Percentiles rank a stretch among this genome's conserved stretches.
Evolutionary conservation across 139 green algal species (phyloP).

Genomic region (Coelastrella sp.): DNA sequence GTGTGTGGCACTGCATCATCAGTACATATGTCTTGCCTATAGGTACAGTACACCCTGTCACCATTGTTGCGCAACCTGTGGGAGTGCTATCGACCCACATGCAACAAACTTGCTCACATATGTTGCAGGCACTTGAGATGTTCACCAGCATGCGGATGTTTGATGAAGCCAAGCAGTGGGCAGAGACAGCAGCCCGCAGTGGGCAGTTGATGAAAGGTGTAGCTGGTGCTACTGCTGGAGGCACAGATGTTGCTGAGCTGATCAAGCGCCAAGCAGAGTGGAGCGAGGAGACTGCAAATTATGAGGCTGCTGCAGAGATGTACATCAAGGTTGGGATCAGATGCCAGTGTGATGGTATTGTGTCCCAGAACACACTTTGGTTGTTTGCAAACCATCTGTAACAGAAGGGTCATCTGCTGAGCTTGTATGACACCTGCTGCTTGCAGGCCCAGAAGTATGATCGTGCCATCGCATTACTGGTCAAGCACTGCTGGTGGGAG

Average conservation of each 20-base stretch:
- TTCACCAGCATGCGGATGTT: constrained; percentile 87
- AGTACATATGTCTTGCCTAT: no score
- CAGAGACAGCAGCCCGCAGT: constrained; percentile 71
- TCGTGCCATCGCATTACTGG: constrained; percentile 76
- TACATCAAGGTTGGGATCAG: constrained; percentile 82
- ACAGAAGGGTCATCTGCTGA: no score
- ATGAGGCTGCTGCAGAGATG: constrained; percentile 83
- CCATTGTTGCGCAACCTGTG: no score
- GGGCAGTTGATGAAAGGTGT: neutral
- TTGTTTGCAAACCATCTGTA: no score
- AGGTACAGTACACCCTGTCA: no score
- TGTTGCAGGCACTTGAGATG: constrained; percentile 81
- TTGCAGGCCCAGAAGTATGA: constrained; percentile 58
- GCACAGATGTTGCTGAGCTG: constrained; percentile 58
- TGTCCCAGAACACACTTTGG: no score
- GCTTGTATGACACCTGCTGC: no score
- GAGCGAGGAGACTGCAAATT: constrained; percentile 86
- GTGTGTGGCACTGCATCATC: no score
- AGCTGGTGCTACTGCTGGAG: neutral
- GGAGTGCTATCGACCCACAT: no score
- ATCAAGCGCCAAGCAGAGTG: constrained; percentile 85
- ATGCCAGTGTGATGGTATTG: no score
- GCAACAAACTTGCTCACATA: no score
- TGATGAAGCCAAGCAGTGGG: constrained; percentile 84
- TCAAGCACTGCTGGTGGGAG: constrained; percentile 74